Evolutionary conservation across 78 protist species (phyloP).

Genomic region (Guillardia theta): DNA sequence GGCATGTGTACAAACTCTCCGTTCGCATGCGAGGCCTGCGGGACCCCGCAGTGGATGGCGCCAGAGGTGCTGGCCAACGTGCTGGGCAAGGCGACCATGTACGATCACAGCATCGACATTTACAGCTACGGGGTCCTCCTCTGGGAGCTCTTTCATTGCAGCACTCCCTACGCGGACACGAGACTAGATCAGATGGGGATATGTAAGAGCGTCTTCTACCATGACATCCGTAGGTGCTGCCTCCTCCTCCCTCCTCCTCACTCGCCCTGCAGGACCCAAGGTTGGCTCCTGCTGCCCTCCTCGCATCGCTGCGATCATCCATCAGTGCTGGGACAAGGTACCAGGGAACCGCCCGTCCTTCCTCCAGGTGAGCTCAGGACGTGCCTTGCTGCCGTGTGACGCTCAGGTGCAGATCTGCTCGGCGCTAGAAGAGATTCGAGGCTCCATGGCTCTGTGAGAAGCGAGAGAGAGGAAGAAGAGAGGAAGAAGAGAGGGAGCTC

Average conservation of each 20-base stretch:
- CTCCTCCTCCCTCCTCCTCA: neutral
- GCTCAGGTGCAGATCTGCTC: neutral
- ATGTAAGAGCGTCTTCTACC: neutral
- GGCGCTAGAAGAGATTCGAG: neutral
- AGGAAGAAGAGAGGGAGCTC: neutral
- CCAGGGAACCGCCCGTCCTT: neutral
- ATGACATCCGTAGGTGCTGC: neutral
- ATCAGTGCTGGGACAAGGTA: neutral
- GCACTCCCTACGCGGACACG: neutral
- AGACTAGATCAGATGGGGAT: neutral
- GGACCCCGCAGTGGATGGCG: constrained; percentile 31
- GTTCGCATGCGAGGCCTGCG: neutral
- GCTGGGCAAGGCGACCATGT: neutral
- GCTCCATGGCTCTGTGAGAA: neutral
- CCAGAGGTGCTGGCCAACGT: neutral
- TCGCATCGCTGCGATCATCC: neutral
- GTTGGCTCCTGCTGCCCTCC: neutral
- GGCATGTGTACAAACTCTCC: neutral
- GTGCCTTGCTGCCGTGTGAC: neutral
- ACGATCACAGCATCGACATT: neutral
- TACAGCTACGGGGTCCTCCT: neutral
- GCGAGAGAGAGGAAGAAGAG: neutral
- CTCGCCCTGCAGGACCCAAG: neutral
- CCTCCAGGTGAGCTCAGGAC: neutral
- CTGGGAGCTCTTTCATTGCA: constrained; percentile 12